Evolutionary conservation across 106 monocot species (phyloP), one percentile per base, ranked within the genome.

Genomic region (Dendrobium chrysotoxum): DNA sequence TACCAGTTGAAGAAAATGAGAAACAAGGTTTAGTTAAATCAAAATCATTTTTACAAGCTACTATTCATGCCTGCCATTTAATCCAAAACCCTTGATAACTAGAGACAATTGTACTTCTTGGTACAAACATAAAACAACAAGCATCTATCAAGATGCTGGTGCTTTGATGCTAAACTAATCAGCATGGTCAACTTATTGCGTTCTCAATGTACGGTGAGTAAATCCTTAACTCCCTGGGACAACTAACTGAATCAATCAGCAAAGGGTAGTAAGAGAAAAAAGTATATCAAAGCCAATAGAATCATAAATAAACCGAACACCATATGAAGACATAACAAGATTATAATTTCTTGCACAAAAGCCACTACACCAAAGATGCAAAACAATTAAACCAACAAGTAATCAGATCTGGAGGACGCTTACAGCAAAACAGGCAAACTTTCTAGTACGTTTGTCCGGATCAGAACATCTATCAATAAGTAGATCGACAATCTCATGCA

Each of bases 351-450:
- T 57, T 57, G 4, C 21, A 21, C 57, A 57, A 17, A 57, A 13
- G 57, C 57, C 15, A 57, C 18, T 15, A 57, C 57, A 68, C 5
- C 30, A 68, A 30, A 68, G 68, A 9, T 9, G 26, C 7, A 68
- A 68, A 74, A 72, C 7, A 77, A 54, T 20, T 55, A 58, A 79
- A 82, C n/a, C 4, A 30, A 82, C 39, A 30, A 9, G 44, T 18
- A 80, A 25, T 47, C 3, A 72, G 25, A 13, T 31, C 40, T 18
- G 28, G 80, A 68, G 73, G 41, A 75, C 64, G 46, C 99, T 88
- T 87, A 99, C 99, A 77, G 99, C 99, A 86, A 99, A 99, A 84
- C 95, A 95, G 77, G 99, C 99, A 90, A 99, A 99, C 80, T 99
- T 99, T 64, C 95, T 89, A 20, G 99, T 95, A 39, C 99, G 91